phyloP scores from a whole-genome alignment of 345 rosid genomes.

The Linum trigynum region DNA sequence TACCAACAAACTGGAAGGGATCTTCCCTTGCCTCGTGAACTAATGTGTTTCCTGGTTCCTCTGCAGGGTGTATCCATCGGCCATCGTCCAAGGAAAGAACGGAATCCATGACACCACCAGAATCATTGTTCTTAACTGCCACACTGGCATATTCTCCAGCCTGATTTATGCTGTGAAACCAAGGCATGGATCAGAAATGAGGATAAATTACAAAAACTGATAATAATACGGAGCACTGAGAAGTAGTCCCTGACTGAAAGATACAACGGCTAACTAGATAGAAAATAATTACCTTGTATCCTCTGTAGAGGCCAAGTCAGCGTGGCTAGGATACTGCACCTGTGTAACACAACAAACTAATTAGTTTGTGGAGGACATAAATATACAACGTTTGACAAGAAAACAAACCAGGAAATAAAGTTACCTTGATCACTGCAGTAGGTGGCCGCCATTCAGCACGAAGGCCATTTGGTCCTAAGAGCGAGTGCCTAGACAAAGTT shows the following conservation, averaged over 20 bases:
- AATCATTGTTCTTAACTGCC: constrained; percentile 34
- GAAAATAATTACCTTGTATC: constrained; percentile 33
- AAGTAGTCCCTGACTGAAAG: neutral
- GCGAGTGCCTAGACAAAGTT: constrained; percentile 88
- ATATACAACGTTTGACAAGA: neutral
- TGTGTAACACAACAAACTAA: constrained; percentile 23
- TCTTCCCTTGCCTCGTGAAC: constrained; percentile 55
- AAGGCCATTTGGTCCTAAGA: constrained; percentile 87
- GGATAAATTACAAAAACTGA: neutral
- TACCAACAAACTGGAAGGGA: constrained; percentile 65
- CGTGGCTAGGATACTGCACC: constrained; percentile 78
- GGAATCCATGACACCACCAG: constrained; percentile 53
- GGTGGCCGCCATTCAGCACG: constrained; percentile 83
- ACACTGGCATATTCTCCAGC: constrained; percentile 32
- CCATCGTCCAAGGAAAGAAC: constrained; percentile 94
- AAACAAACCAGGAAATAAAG: constrained; percentile 5
- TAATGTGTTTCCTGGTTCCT: constrained; percentile 36
- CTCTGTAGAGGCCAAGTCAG: constrained; percentile 40
- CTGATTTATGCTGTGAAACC: constrained; percentile 37
- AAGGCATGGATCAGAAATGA: constrained; percentile 15
- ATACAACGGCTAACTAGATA: neutral
- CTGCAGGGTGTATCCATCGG: constrained; percentile 52
- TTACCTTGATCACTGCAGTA: constrained; percentile 62
- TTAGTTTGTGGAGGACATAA: constrained; percentile 13
- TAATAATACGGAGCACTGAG: neutral